A percentile compares a stretch with the other conserved stretches of the same genome.
phyloP scores from a whole-genome alignment of 306 rosid species.

The Castanea sativa region DNA sequence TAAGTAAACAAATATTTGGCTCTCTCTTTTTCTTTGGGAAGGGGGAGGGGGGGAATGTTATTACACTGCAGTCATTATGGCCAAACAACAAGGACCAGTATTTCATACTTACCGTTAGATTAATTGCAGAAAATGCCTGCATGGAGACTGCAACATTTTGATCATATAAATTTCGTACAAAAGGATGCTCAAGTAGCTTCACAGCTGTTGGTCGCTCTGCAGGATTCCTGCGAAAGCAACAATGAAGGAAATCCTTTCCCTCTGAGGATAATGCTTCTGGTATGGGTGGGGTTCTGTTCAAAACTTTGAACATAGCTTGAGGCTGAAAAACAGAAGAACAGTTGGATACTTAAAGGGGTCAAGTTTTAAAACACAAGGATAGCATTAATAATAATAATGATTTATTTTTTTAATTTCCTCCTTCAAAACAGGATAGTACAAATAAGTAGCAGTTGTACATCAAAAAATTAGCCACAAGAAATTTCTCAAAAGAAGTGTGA shows the following conservation, averaged over 20 bases:
- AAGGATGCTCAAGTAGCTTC: conserved; percentile 67
- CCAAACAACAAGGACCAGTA: not conserved
- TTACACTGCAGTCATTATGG: not conserved
- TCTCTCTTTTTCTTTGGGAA: not conserved
- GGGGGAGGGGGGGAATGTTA: not conserved
- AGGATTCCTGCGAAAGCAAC: conserved; percentile 87
- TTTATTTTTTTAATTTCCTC: not conserved
- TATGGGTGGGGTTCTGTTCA: conserved; percentile 69
- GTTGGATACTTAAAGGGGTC: conserved; percentile 8
- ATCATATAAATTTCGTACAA: conserved; percentile 56
- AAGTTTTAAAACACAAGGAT: conserved; percentile 2
- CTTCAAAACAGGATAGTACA: not conserved
- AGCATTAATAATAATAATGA: no score
- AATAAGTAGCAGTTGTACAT: not conserved
- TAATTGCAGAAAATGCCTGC: conserved; percentile 32
- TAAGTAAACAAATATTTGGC: conserved; percentile 2
- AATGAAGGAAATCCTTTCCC: conserved; percentile 76
- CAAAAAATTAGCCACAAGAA: not conserved
- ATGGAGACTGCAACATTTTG: conserved; percentile 34
- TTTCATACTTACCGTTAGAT: conserved; percentile 50
- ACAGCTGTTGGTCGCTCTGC: conserved; percentile 77
- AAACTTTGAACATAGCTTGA: conserved; percentile 95
- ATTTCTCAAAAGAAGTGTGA: not conserved
- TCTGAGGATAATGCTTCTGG: conserved; percentile 73
- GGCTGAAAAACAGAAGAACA: conserved; percentile 51